Conservation (phyloP, 192 early-diverging fungal species). For the Rhizoclosmatium sp. region DNA sequence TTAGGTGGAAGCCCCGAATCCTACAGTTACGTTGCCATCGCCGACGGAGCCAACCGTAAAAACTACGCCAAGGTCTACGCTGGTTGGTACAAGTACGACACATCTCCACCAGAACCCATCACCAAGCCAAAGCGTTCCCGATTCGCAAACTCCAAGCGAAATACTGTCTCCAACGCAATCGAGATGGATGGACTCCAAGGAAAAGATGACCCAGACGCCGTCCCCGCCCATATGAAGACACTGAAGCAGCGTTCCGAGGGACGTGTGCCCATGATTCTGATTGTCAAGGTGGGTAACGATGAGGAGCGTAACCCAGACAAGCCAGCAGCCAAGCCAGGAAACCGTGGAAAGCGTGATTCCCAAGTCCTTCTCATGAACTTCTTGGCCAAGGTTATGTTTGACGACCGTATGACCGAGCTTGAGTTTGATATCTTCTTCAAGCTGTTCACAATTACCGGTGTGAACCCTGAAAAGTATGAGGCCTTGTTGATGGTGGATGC, state of each 20-base stretch:
- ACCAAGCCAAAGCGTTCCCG: slow-evolving; percentile 32
- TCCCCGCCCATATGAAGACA: slow-evolving; percentile 30
- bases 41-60: slow-evolving; percentile 88
- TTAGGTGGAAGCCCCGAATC: slow-evolving; percentile 67
- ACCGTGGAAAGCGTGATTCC: slow-evolving; percentile 94
- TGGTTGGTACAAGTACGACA: slow-evolving; percentile 76
- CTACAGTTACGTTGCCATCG: slow-evolving; percentile 84
- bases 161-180: neutral
- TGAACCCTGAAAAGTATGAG: slow-evolving; percentile 79
- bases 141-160: neutral
- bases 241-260: slow-evolving; percentile 48
- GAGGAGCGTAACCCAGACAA: slow-evolving; percentile 49
- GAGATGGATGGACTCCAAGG: slow-evolving; percentile 19
- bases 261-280: slow-evolving; percentile 58
- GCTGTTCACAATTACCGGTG: slow-evolving; percentile 82
- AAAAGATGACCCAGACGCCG: neutral
- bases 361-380: slow-evolving; percentile 97
- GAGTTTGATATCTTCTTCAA: slow-evolving; percentile 93
- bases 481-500: slow-evolving; percentile 80
- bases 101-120: neutral
- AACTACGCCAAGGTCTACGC: slow-evolving; percentile 95
- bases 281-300: slow-evolving; percentile 58
- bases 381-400: slow-evolving; percentile 83
- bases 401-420: slow-evolving; percentile 89
- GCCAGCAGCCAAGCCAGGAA: slow-evolving; percentile 57